Evolutionary conservation across 768 basidiomycete genomes (phyloP).

Genomic region (Lactarius indigo): DNA sequence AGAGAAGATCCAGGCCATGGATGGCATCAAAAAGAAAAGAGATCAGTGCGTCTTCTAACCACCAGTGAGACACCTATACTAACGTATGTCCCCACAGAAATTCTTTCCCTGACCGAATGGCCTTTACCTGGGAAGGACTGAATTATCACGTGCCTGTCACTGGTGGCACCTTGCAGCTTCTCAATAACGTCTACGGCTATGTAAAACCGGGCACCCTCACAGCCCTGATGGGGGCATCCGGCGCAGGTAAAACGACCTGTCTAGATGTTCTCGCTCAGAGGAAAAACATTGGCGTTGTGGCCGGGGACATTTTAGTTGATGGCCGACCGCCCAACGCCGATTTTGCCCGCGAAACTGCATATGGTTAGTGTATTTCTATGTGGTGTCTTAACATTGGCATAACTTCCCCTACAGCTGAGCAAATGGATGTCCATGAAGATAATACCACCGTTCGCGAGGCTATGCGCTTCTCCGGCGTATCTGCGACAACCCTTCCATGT

Average conservation of each 20-base stretch:
- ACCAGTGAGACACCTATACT: not conserved
- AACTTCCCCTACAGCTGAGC: slow-evolving; percentile 39
- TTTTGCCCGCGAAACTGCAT: slow-evolving; percentile 69
- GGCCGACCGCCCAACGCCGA: slow-evolving; percentile 56
- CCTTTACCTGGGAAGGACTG: slow-evolving; percentile 80
- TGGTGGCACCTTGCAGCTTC: slow-evolving; percentile 55
- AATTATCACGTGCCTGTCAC: slow-evolving; percentile 76
- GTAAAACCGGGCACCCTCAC: slow-evolving; percentile 76
- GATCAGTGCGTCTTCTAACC: slow-evolving; percentile 51
- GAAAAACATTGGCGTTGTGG: slow-evolving; percentile 67
- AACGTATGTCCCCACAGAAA: not conserved
- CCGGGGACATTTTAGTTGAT: slow-evolving; percentile 64
- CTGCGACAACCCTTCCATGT: slow-evolving; percentile 73
- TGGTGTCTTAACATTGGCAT: slow-evolving; percentile 28
- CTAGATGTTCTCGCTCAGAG: slow-evolving; percentile 73
- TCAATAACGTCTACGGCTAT: slow-evolving; percentile 77
- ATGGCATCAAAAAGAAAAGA: slow-evolving; percentile 34
- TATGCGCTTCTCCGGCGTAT: slow-evolving; percentile 82
- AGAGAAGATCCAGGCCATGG: slow-evolving; percentile 27
- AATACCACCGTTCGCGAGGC: slow-evolving; percentile 84
- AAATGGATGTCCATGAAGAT: slow-evolving; percentile 84
- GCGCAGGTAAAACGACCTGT: slow-evolving; percentile 78
- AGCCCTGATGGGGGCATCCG: slow-evolving; percentile 84
- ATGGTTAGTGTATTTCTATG: slow-evolving; percentile 34
- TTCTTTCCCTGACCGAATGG: slow-evolving; percentile 37